phyloP scores from a whole-genome alignment of 2,329 filamentous ascomycete genomes.

The Cladosporium sphaerospermum region DNA sequence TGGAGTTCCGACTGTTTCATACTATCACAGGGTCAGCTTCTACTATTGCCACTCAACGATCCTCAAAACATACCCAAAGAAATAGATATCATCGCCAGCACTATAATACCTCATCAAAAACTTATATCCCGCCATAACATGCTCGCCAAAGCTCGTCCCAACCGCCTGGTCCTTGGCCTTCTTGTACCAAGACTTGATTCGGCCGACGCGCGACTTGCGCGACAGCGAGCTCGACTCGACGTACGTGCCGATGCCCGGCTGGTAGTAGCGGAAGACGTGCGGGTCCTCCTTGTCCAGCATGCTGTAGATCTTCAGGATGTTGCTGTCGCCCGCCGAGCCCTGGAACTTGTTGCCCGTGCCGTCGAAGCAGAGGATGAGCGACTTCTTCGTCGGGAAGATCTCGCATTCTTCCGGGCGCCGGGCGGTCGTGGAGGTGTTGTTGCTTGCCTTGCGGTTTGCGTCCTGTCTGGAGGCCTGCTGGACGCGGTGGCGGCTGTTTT shows the following conservation, averaged over 20 bases:
- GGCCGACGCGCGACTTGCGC: slow-evolving; percentile 49
- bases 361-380: slow-evolving; percentile 31
- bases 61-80: slow-evolving; percentile 21
- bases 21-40: neutral
- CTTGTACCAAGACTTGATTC: slow-evolving; percentile 59
- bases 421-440: neutral
- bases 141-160: slow-evolving; percentile 72
- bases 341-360: slow-evolving; percentile 40
- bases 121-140: slow-evolving; percentile 77
- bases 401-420: neutral
- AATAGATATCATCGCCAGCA: slow-evolving; percentile 28
- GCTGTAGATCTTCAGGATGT: slow-evolving; percentile 64
- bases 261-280: slow-evolving; percentile 58
- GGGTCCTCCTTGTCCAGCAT: slow-evolving; percentile 60
- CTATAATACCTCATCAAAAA: slow-evolving; percentile 31
- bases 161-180: slow-evolving; percentile 75
- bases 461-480: neutral
- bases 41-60: neutral
- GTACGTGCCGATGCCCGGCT: slow-evolving; percentile 69
- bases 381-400: slow-evolving; percentile 2
- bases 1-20: too few species aligned
- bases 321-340: slow-evolving; percentile 36
- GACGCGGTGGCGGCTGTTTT: neutral
- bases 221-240: slow-evolving; percentile 55
- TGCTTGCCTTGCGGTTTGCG: neutral